phyloP scores from a whole-genome alignment of 768 basidiomycete genomes.

The Sarcodon aspratus region DNA sequence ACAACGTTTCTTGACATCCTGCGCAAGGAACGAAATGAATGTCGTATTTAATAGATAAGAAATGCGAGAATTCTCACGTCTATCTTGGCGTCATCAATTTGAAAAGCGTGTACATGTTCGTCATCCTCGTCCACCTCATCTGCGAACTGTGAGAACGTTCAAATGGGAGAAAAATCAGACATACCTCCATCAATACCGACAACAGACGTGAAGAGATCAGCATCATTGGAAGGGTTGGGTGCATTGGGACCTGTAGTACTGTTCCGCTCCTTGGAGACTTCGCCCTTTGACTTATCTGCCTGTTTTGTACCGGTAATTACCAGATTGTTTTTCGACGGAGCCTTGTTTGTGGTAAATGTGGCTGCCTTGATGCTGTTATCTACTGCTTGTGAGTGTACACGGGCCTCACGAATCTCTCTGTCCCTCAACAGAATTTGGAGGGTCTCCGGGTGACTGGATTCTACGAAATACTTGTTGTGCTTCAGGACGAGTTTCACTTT shows the following conservation, averaged over 20 bases:
- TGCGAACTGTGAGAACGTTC: slow-evolving; percentile 16
- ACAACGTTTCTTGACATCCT: slow-evolving; percentile 95
- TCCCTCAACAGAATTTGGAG: slow-evolving; percentile 84
- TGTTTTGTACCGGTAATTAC: slow-evolving; percentile 82
- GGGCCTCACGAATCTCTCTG: slow-evolving; percentile 70
- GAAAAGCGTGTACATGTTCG: slow-evolving; percentile 93
- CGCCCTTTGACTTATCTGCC: slow-evolving; percentile 60
- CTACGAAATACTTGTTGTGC: slow-evolving; percentile 95
- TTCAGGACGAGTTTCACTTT: slow-evolving; percentile 98
- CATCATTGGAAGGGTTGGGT: slow-evolving; percentile 31
- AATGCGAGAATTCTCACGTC: slow-evolving; percentile 42
- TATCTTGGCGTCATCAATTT: slow-evolving; percentile 89
- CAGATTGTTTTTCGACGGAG: slow-evolving; percentile 72
- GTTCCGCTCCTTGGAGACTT: slow-evolving; percentile 25
- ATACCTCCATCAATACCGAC: slow-evolving; percentile 85
- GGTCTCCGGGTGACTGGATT: slow-evolving; percentile 91
- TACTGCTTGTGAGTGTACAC: slow-evolving; percentile 56
- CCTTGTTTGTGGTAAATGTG: slow-evolving; percentile 71
- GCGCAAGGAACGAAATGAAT: slow-evolving; percentile 1
- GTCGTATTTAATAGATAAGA: neutral
- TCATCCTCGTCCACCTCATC: slow-evolving; percentile 98
- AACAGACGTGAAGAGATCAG: slow-evolving; percentile 89
- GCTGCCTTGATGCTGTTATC: slow-evolving; percentile 69
- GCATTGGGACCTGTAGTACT: slow-evolving; percentile 12
- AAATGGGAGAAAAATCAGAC: slow-evolving; percentile 10